phyloP scores from a whole-genome alignment of 2,329 filamentous ascomycete species.

The Exophiala sp. region DNA sequence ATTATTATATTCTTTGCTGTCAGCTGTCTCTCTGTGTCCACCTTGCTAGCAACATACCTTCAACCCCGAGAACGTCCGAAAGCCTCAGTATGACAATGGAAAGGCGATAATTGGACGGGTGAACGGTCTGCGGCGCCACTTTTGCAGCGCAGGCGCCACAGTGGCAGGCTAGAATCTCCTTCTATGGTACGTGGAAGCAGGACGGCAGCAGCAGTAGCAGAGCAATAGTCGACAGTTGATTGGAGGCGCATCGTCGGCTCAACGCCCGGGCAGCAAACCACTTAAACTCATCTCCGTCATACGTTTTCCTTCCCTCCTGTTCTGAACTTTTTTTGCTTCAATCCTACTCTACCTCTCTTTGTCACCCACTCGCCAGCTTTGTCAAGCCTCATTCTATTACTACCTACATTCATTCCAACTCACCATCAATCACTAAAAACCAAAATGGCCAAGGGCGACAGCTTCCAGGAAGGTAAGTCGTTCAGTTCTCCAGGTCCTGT shows the following conservation, averaged over 20 bases:
- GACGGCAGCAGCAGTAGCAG: background rate
- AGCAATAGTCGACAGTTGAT: background rate
- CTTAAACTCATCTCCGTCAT: conserved; percentile 17
- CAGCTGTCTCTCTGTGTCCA: too few relatives aligned
- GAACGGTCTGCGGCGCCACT: conserved; percentile 5
- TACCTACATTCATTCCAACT: conserved; percentile 6
- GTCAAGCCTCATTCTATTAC: conserved; percentile 6
- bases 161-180: conserved; percentile 1
- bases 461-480: conserved; percentile 27
- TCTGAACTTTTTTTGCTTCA: conserved; percentile 20
- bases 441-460: conserved; percentile 29
- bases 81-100: conserved; percentile 10
- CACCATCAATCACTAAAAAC: conserved; percentile 1
- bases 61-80: conserved; percentile 12
- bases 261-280: background rate
- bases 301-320: conserved; percentile 14
- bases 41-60: too few relatives aligned
- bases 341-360: conserved; percentile 13
- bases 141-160: conserved; percentile 11
- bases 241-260: background rate
- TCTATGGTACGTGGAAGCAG: too few relatives aligned
- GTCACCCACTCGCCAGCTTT: conserved; percentile 15
- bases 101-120: conserved; percentile 17
- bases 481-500: background rate
- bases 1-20: too few relatives aligned